Percentiles rank a stretch among this genome's conserved stretches.
Evolutionary conservation across 2,329 filamentous ascomycete genomes (phyloP).

Genomic region (Podosphaera xanthii): DNA sequence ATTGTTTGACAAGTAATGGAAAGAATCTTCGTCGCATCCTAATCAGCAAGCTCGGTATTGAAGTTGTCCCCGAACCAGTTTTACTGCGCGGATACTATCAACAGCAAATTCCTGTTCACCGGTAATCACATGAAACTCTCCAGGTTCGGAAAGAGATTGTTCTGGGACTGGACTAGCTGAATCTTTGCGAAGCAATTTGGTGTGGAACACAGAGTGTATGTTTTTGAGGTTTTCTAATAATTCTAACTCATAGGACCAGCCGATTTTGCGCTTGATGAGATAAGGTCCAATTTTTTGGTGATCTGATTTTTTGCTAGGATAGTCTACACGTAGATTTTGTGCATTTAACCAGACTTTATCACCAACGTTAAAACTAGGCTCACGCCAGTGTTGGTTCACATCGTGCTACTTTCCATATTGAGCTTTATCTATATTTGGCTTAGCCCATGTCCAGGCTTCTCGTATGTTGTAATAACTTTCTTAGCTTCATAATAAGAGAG

Average conservation of each 20-base stretch:
- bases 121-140: background rate
- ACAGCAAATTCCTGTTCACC: background rate
- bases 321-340: background rate
- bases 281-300: background rate
- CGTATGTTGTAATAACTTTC: background rate
- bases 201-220: background rate
- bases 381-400: background rate
- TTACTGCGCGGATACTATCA: background rate
- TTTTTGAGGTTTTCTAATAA: background rate
- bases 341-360: constrained; percentile 1
- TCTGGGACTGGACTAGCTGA: background rate
- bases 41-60: background rate
- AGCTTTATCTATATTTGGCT: background rate
- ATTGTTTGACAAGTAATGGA: background rate
- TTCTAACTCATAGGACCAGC: background rate
- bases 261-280: background rate
- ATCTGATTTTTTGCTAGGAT: background rate
- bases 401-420: background rate
- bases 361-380: constrained; percentile 1
- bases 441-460: background rate
- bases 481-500: background rate
- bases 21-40: background rate
- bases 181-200: background rate
- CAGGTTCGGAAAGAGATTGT: background rate
- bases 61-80: background rate